phyloP scores from a whole-genome alignment of 2,329 filamentous ascomycete species.

The Apiospora hydei region DNA sequence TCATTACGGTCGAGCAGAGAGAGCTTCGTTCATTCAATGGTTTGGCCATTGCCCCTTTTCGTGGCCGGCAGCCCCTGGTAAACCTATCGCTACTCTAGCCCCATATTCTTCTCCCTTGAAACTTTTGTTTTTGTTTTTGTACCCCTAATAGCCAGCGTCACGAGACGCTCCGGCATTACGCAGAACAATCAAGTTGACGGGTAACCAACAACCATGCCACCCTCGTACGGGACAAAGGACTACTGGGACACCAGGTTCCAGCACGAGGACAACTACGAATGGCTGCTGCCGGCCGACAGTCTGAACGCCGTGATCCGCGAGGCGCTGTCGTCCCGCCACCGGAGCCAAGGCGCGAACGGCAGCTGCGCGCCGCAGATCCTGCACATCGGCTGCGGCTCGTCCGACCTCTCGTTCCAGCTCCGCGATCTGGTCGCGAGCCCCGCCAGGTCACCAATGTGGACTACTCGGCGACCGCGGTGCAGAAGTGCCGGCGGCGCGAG shows the following conservation, averaged over 20 bases:
- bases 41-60: conserved; percentile 10
- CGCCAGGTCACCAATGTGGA: conserved; percentile 25
- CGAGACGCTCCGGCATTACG: background rate
- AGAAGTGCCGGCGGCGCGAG: conserved; percentile 23
- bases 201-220: conserved; percentile 9
- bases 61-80: conserved; percentile 4
- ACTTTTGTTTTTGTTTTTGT: background rate
- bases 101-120: background rate
- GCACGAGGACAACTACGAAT: conserved; percentile 22
- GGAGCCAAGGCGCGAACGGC: background rate
- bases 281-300: conserved; percentile 24
- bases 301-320: conserved; percentile 5
- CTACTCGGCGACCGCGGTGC: conserved; percentile 9
- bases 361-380: background rate
- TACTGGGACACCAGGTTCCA: conserved; percentile 25
- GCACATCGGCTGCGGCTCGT: conserved; percentile 26
- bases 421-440: conserved; percentile 10
- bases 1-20: background rate
- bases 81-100: background rate
- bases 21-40: background rate
- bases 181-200: background rate
- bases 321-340: background rate
- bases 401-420: conserved; percentile 22
- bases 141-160: background rate
- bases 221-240: conserved; percentile 23